Evolutionary conservation across 2,329 filamentous ascomycete genomes (phyloP), one percentile per base, ranked within the genome.

Genomic region (Paraphoma sp.): DNA sequence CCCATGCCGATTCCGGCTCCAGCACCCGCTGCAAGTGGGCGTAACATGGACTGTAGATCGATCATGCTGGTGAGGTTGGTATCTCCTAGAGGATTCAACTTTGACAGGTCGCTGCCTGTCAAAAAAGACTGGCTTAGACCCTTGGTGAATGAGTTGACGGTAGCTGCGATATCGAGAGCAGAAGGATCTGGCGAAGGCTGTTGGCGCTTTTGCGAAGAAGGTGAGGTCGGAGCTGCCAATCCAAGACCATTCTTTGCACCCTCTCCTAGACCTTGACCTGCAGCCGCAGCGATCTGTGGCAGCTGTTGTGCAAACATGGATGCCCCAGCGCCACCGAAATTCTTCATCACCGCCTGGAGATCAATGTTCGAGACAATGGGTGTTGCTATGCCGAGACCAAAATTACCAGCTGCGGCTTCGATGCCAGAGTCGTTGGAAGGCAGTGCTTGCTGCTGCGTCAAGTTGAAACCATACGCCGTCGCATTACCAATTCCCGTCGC

Each of bases 401-500:
- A 38, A 23, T 72, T 73, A 1, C 60, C 62, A n/a, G 69, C 68
- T 11, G 72, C 54, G 3, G 47, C 58, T 46, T 62, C 60, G n/a
- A 72, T 54, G 30, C 59, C 60, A 3, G 59, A 56, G 14, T 44
- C 56, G 12, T 63, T 62, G 0, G 59, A 56, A 3, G 70, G 70
- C 12, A 38, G 18, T n/a, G 63, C 64, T 14, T 60, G 49, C 41
- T 62, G 16, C 12, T 58, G 49, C 11, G 69, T 72, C 23, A 73
- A 42, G 5, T 67, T 69, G 3, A 73, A 53, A 4, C 68, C 69
- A 30, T 54, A 62, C 16, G 68, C 62, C 28, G 58, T 70, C 16
- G 63, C 68, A 28, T 72, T 68, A 0, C 70, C 69, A 28, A 73
- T 67, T 3, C 70, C 70, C 29, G 68, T 64, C 14, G 69, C 70